Conservation (phyloP, 768 basidiomycete genomes). For the Pleurotus pulmonarius region DNA sequence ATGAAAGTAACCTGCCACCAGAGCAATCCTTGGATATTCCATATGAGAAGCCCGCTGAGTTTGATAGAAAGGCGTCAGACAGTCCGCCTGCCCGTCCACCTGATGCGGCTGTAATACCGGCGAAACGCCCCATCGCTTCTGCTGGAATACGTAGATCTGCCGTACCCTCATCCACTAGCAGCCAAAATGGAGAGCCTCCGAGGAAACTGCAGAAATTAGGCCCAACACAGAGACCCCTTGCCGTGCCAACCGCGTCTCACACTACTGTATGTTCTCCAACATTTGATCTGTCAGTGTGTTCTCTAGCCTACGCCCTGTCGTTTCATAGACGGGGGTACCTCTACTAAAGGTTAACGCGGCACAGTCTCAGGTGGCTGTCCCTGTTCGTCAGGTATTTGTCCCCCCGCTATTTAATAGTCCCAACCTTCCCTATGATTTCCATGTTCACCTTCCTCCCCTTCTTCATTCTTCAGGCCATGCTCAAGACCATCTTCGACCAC, state of each 20-base stretch:
- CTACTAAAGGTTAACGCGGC: conserved; percentile 63
- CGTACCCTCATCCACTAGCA: conserved; percentile 11
- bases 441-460: conserved; percentile 9
- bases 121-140: conserved; percentile 45
- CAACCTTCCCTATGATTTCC: background rate
- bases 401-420: background rate
- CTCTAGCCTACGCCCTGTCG: background rate
- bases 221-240: conserved; percentile 33
- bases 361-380: conserved; percentile 66
- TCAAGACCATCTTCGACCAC: conserved; percentile 71
- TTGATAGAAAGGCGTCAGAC: conserved; percentile 10
- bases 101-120: conserved; percentile 31
- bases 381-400: conserved; percentile 63
- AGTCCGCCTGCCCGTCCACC: conserved; percentile 12
- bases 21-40: conserved; percentile 36
- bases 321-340: conserved; percentile 53
- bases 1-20: conserved; percentile 35
- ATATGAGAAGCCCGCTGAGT: conserved; percentile 19
- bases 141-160: conserved; percentile 22
- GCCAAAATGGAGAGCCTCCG: conserved; percentile 45
- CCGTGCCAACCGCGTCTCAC: conserved; percentile 37
- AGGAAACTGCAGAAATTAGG: conserved; percentile 61
- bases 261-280: conserved; percentile 25
- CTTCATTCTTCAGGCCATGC: conserved; percentile 49
- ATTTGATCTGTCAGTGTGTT: conserved; percentile 5